These are phyloP conservation scores for Chenopodium quinoa DNA, from an alignment of 148 eudicot species.

Conservation along the genomic window DNA sequence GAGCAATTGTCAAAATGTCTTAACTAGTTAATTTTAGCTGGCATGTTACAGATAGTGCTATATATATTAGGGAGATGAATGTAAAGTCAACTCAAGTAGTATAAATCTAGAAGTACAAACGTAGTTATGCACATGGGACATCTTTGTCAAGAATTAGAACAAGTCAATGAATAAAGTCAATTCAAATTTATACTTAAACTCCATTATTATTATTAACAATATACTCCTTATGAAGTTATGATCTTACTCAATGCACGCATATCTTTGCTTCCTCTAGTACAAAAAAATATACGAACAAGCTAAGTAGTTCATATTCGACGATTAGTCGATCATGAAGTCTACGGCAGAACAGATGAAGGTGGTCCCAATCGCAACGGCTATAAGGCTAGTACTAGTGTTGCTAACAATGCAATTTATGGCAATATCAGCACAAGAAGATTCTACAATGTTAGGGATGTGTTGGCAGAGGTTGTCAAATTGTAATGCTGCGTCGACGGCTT, in stretches of 20 bases:
- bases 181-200: background rate
- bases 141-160: background rate
- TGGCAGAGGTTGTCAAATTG: background rate
- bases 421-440: background rate
- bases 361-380: background rate
- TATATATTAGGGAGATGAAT: background rate
- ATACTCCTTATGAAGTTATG: background rate
- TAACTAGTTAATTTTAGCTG: background rate
- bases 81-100: background rate
- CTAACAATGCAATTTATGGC: background rate
- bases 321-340: background rate
- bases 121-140: constrained; percentile 5
- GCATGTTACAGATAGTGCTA: background rate
- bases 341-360: background rate
- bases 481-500: background rate
- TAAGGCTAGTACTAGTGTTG: background rate
- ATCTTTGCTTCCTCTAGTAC: background rate
- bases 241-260: background rate
- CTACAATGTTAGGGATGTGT: background rate
- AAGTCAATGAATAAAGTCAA: background rate
- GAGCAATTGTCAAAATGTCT: background rate
- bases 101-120: background rate
- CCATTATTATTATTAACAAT: background rate
- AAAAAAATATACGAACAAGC: background rate
- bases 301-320: background rate